phyloP scores from a whole-genome alignment of 768 basidiomycete species.

The Butyriboletus loyo region DNA sequence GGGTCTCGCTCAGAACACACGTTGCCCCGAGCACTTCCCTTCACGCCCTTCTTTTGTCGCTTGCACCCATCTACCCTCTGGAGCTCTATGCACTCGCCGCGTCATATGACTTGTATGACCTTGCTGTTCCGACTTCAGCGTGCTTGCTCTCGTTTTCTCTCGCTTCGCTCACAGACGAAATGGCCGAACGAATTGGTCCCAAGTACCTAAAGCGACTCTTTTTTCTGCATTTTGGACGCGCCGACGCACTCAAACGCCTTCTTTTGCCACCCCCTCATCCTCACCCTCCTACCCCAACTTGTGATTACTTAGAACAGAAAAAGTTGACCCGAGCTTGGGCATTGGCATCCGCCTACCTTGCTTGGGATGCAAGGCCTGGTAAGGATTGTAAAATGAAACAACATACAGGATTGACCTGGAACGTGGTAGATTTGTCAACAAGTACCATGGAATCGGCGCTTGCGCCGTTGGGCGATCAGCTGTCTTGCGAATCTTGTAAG shows the following conservation, averaged over 20 bases:
- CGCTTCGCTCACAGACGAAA: constrained; percentile 64
- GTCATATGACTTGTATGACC: constrained; percentile 60
- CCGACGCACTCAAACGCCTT: constrained; percentile 78
- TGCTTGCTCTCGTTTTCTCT: constrained; percentile 73
- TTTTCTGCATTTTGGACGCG: constrained; percentile 79
- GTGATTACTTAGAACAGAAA: constrained; percentile 76
- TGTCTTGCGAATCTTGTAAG: constrained; percentile 69
- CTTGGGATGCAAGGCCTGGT: constrained; percentile 84
- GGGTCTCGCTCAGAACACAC: constrained; percentile 48
- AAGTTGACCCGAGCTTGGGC: constrained; percentile 80
- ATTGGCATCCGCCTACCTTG: constrained; percentile 75
- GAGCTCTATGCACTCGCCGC: constrained; percentile 74
- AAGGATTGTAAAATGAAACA: constrained; percentile 17
- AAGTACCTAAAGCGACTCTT: constrained; percentile 78
- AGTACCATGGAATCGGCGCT: constrained; percentile 70
- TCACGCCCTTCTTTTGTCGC: constrained; percentile 57
- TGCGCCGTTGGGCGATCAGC: constrained; percentile 63
- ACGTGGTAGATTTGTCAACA: constrained; percentile 61
- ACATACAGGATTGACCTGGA: constrained; percentile 1
- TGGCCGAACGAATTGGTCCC: constrained; percentile 67
- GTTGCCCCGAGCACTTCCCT: constrained; percentile 54
- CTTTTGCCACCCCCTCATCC: constrained; percentile 72
- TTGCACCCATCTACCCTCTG: constrained; percentile 66
- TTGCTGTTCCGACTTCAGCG: constrained; percentile 73
- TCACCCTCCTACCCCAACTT: constrained; percentile 65